Base-by-base conservation (phyloP, 306 rosid genomes). In the Pterocarpus macrocarpus region DNA sequence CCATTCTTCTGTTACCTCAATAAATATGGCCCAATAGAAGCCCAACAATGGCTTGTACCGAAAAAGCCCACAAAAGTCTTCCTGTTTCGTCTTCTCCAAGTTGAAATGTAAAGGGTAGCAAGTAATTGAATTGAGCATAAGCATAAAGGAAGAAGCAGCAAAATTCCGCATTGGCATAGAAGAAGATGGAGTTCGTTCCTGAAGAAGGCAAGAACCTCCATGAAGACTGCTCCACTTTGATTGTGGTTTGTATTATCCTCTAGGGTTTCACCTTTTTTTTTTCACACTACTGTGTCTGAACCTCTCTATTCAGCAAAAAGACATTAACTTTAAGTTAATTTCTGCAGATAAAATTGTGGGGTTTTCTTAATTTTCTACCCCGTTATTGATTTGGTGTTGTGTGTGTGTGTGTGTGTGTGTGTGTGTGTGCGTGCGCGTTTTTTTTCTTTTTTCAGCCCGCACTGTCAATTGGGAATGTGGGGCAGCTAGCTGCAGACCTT, bases 391-490 rank as follows among this genome's bases (percentile, higher is more conserved):
- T 36, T 58, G 5, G 15, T 28, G 58, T 15, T 50, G 28, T 22
- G 28, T 22, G 28, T 16, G 38, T 78, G 15, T 69, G n/a, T 74
- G 22, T 84, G n/a, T n/a, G n/a, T n/a, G n/a, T n/a, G n/a, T 50
- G 28, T 22, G 28, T 22, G 28, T 16, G 38, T 78, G 15, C 64
- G n/a, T 74, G 22, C 79, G 28, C 28, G 0, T 22, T 50, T 22
- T 65, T 17, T 35, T 16, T 3, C 32, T 0, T 5, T 30, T 22
- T 78, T 68, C 80, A 95, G 98, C 98, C 97, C 53, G 97, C 97
- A 7, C 64, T 95, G 68, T 95, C 98, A 5, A 91, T 93, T 81
- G 97, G 97, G 30, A 91, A 95, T 87, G 98, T 95, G 82, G 99
- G 99, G 62, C 98, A 93, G 80, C 75, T 95, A 38, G 91, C 92